Evolutionary conservation across 2,329 filamentous ascomycete genomes (phyloP).

Genomic region (Parastagonospora avenae): DNA sequence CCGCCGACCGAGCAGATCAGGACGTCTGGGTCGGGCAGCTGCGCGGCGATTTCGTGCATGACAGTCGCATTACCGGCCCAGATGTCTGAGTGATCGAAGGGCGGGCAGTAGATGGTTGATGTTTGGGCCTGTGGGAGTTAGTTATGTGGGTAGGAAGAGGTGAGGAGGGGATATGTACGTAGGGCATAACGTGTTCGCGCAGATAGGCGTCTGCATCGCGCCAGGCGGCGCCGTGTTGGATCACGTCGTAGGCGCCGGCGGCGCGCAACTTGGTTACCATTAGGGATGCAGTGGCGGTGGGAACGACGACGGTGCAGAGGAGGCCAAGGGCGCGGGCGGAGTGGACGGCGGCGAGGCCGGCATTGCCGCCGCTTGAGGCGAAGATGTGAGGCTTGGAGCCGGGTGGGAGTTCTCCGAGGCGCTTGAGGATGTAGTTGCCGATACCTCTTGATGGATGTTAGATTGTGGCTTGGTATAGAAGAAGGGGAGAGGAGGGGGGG

Average conservation of each 20-base stretch:
- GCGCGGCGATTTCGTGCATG: conserved; percentile 56
- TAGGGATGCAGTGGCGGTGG: conserved; percentile 65
- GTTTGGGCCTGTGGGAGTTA: conserved; percentile 37
- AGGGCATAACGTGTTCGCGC: conserved; percentile 60
- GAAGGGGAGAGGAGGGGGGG: too few species aligned
- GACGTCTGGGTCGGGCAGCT: conserved; percentile 62
- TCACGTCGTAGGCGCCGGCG: conserved; percentile 69
- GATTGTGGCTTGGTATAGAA: not conserved
- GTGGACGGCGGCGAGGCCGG: conserved; percentile 79
- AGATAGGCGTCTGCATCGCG: conserved; percentile 72
- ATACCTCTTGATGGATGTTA: conserved; percentile 57
- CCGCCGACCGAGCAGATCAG: conserved; percentile 81
- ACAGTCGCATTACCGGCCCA: conserved; percentile 70
- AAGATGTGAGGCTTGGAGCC: conserved; percentile 68
- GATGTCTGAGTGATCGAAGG: conserved; percentile 71
- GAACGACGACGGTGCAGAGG: conserved; percentile 77
- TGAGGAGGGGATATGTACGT: conserved; percentile 20
- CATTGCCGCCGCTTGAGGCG: conserved; percentile 81
- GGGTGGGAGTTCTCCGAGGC: conserved; percentile 46
- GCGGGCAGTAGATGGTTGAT: conserved; percentile 65
- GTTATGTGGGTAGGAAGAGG: not conserved
- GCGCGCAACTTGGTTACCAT: conserved; percentile 74
- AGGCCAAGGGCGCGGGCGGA: conserved; percentile 68
- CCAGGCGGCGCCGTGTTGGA: conserved; percentile 71
- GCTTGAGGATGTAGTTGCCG: conserved; percentile 69